These are phyloP conservation scores for Ceratocystis harringtonii DNA, from an alignment of 2,329 filamentous ascomycete genomes.

Conservation along the genomic window DNA sequence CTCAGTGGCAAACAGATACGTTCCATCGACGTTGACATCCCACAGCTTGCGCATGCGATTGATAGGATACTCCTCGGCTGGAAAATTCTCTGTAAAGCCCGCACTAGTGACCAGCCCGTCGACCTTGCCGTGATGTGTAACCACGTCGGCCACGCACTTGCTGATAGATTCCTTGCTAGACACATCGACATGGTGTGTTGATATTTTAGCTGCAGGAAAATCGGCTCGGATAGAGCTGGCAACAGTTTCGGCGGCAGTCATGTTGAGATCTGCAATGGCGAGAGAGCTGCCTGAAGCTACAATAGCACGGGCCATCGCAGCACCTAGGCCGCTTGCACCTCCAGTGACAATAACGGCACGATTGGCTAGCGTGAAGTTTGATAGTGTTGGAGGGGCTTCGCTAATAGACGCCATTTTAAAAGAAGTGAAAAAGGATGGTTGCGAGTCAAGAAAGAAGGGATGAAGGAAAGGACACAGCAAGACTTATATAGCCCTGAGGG, in stretches of 20 bases:
- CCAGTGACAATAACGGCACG: constrained; percentile 78
- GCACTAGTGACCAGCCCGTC: constrained; percentile 92
- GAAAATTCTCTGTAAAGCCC: constrained; percentile 91
- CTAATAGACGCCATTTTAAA: background rate
- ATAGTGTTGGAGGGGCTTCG: constrained; percentile 46
- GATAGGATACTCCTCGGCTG: constrained; percentile 78
- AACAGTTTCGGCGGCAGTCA: background rate
- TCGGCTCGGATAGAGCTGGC: background rate
- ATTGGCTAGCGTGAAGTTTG: constrained; percentile 72
- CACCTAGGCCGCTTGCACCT: constrained; percentile 71
- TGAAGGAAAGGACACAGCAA: background rate
- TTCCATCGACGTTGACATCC: constrained; percentile 85
- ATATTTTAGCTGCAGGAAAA: constrained; percentile 34
- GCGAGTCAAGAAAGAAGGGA: background rate
- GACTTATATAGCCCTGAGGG: background rate
- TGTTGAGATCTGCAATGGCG: constrained; percentile 87
- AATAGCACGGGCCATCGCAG: constrained; percentile 87
- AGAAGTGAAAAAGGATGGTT: no score
- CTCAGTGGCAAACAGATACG: constrained; percentile 71
- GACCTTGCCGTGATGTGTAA: constrained; percentile 61
- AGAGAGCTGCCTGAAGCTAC: constrained; percentile 78
- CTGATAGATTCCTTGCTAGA: constrained; percentile 7
- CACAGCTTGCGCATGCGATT: constrained; percentile 87
- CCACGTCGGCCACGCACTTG: constrained; percentile 4
- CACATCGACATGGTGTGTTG: constrained; percentile 55